These are phyloP conservation scores for Stagonosporopsis tanaceti DNA, from an alignment of 2,329 filamentous ascomycete genomes.

Conservation along the genomic window DNA sequence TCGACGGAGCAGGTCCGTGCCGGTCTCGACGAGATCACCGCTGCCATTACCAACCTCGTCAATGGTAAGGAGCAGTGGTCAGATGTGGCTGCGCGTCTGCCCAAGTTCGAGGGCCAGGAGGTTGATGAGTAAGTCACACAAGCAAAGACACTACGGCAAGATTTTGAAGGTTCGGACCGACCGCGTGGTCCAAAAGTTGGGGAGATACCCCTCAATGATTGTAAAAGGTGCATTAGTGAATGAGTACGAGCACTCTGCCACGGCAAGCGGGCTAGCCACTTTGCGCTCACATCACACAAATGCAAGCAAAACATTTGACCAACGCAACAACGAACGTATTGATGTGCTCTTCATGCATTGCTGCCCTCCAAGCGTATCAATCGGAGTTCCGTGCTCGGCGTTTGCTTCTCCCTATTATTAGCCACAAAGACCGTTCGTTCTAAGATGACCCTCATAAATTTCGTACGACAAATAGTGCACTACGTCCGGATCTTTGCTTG, in stretches of 20 bases:
- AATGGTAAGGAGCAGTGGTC: slow-evolving; percentile 71
- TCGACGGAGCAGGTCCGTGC: slow-evolving; percentile 90
- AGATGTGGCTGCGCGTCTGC: slow-evolving; percentile 79
- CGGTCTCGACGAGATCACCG: slow-evolving; percentile 78
- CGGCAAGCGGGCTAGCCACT: slow-evolving; percentile 1
- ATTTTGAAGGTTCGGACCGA: slow-evolving; percentile 4
- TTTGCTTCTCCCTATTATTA: not conserved
- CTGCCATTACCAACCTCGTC: slow-evolving; percentile 71
- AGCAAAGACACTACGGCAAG: not conserved
- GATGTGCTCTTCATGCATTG: not conserved
- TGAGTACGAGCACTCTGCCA: not conserved
- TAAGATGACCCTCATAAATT: not conserved
- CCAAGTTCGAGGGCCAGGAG: slow-evolving; percentile 72
- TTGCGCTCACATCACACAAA: slow-evolving; percentile 11
- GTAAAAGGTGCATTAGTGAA: slow-evolving; percentile 12
- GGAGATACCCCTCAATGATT: slow-evolving; percentile 7
- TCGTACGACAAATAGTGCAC: not conserved
- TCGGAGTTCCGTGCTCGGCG: not conserved
- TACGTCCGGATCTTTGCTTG: not conserved
- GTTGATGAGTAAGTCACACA: slow-evolving; percentile 31
- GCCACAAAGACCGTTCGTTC: not conserved
- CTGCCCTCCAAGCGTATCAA: slow-evolving; percentile 5
- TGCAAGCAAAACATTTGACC: slow-evolving; percentile 10
- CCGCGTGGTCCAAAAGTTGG: slow-evolving; percentile 4
- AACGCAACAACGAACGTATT: not conserved